phyloP scores from a whole-genome alignment of 2,329 filamentous ascomycete species.

The Scedosporium aurantiacum region DNA sequence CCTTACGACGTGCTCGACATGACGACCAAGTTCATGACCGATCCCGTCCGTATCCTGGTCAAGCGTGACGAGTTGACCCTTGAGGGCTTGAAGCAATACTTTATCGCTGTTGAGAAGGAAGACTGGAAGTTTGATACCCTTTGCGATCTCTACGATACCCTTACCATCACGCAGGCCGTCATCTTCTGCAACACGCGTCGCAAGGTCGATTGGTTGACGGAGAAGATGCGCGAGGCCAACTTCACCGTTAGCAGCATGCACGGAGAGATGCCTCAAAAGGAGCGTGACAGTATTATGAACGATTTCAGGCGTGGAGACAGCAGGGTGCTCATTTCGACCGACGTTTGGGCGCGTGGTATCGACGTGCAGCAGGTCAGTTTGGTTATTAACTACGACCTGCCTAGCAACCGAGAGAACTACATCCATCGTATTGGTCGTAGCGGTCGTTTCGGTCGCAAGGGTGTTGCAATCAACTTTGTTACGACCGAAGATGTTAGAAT shows the following conservation, averaged over 20 bases:
- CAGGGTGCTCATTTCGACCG: slow-evolving; percentile 90
- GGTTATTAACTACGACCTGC: slow-evolving; percentile 98
- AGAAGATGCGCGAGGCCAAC: slow-evolving; percentile 98
- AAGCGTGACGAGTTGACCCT: slow-evolving; percentile 98
- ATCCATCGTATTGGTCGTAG: slow-evolving; percentile 96
- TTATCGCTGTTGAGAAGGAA: slow-evolving; percentile 98
- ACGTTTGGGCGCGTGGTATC: slow-evolving; percentile 96
- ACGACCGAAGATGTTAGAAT: slow-evolving; percentile 97
- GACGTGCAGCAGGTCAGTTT: slow-evolving; percentile 97
- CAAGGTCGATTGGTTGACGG: slow-evolving; percentile 98
- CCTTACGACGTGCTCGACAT: slow-evolving; percentile 98
- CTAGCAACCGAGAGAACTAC: slow-evolving; percentile 98
- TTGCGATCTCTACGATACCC: slow-evolving; percentile 95
- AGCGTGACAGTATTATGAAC: slow-evolving; percentile 98
- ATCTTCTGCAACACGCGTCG: slow-evolving; percentile 99
- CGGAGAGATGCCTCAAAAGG: slow-evolving; percentile 97
- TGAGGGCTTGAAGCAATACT: slow-evolving; percentile 97
- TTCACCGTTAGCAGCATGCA: slow-evolving; percentile 99
- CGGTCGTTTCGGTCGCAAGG: slow-evolving; percentile 92
- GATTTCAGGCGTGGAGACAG: slow-evolving; percentile 97
- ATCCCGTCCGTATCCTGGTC: slow-evolving; percentile 89
- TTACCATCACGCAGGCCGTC: slow-evolving; percentile 97
- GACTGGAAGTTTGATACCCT: slow-evolving; percentile 99
- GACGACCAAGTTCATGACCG: slow-evolving; percentile 99
- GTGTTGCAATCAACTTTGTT: slow-evolving; percentile 99